Conservation (phyloP, 2,329 filamentous ascomycete genomes). For the Sarocladiaceae sp. region DNA sequence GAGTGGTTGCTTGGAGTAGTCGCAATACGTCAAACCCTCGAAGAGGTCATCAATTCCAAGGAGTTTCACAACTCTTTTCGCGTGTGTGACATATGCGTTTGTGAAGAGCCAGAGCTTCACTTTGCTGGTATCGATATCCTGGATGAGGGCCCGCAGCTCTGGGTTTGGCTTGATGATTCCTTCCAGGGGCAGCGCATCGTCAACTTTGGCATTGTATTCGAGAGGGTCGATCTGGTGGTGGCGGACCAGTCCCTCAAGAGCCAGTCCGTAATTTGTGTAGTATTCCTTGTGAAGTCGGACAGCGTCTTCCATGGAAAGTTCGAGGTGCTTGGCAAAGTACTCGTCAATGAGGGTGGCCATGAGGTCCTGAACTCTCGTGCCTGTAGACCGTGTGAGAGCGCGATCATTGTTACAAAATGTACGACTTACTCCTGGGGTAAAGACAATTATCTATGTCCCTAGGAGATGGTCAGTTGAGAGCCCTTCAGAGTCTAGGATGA, state of each 20-base stretch:
- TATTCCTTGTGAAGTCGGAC: conserved; percentile 81
- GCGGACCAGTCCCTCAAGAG: conserved; percentile 87
- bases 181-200: conserved; percentile 88
- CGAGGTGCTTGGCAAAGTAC: conserved; percentile 62
- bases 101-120: conserved; percentile 92
- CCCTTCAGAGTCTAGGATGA: neutral
- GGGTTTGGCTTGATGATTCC: conserved; percentile 74
- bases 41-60: conserved; percentile 83
- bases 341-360: conserved; percentile 78
- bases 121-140: conserved; percentile 76
- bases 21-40: conserved; percentile 91
- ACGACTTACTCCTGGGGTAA: conserved; percentile 70
- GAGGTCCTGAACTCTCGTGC: conserved; percentile 74
- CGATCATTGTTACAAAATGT: neutral
- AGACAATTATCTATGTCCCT: conserved; percentile 99
- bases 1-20: conserved; percentile 68
- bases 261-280: conserved; percentile 94
- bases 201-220: conserved; percentile 90
- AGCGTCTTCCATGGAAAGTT: conserved; percentile 71
- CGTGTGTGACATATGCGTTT: conserved; percentile 91
- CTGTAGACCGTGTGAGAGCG: conserved; percentile 29
- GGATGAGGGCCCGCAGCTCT: conserved; percentile 66
- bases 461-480: conserved; percentile 19
- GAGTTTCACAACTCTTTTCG: conserved; percentile 70
- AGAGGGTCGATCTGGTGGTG: conserved; percentile 94